A percentile compares a stretch with the other conserved stretches of the same genome.
Conservation (phyloP, 2,329 filamentous ascomycete species). For the Chaetomiaceae sp. region DNA sequence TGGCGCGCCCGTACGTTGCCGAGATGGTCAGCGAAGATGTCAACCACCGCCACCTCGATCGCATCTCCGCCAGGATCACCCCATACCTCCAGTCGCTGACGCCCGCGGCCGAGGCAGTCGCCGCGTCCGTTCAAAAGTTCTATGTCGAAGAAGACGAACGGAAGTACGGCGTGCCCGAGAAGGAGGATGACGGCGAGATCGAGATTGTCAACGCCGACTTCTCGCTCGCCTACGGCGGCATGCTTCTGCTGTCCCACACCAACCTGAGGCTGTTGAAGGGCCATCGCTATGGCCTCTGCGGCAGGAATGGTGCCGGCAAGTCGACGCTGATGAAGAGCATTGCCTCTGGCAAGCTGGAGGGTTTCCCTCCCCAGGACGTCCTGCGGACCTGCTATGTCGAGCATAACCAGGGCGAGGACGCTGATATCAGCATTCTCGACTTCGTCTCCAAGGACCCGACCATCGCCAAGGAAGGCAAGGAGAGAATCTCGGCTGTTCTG, state of each 20-base stretch:
- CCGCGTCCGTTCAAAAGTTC: slow-evolving; percentile 67
- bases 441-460: slow-evolving; percentile 87
- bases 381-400: slow-evolving; percentile 97
- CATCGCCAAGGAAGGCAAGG: slow-evolving; percentile 70
- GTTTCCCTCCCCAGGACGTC: slow-evolving; percentile 87
- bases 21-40: slow-evolving; percentile 84
- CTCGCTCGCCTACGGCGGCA: slow-evolving; percentile 94
- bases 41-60: slow-evolving; percentile 72
- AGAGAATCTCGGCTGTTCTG: slow-evolving; percentile 79
- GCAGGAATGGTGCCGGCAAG: slow-evolving; percentile 95
- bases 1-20: slow-evolving; percentile 68
- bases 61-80: slow-evolving; percentile 62
- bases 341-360: slow-evolving; percentile 90
- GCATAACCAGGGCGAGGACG: slow-evolving; percentile 98
- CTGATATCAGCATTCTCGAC: slow-evolving; percentile 90
- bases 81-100: slow-evolving; percentile 72
- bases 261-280: slow-evolving; percentile 93
- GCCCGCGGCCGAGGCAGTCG: slow-evolving; percentile 58
- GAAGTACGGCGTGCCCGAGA: slow-evolving; percentile 76
- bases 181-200: slow-evolving; percentile 85
- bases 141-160: slow-evolving; percentile 82
- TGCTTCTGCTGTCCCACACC: slow-evolving; percentile 93
- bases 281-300: slow-evolving; percentile 94
- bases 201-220: slow-evolving; percentile 98
- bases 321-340: slow-evolving; percentile 99